These are phyloP conservation scores for Guyanaporus albipodus DNA, from an alignment of 768 basidiomycete genomes.

Conservation along the genomic window DNA sequence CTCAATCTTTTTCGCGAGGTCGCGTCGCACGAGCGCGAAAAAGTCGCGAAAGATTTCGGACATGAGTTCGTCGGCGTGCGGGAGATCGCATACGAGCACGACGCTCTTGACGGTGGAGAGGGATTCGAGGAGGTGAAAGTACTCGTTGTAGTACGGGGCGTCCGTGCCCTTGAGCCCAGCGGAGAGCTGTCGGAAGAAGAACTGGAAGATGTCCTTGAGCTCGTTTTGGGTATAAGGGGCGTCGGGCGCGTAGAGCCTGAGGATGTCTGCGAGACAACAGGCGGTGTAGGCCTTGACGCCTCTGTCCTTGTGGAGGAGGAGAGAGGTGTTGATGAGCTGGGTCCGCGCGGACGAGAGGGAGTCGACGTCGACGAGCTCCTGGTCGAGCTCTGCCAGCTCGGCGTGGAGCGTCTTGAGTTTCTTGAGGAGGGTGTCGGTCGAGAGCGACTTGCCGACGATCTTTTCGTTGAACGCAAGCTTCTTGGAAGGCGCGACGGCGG, in stretches of 20 bases:
- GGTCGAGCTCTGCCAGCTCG: constrained; percentile 80
- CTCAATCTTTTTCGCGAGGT: constrained; percentile 77
- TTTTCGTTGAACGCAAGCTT: constrained; percentile 80
- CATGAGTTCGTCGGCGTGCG: constrained; percentile 81
- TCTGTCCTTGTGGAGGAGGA: constrained; percentile 91
- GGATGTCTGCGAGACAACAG: constrained; percentile 91
- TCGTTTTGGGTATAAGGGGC: constrained; percentile 90
- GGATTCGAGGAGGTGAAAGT: constrained; percentile 91
- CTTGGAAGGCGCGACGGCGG: constrained; percentile 47
- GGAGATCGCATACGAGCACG: constrained; percentile 89
- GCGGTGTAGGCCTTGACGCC: constrained; percentile 95
- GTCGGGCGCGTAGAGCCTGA: constrained; percentile 92
- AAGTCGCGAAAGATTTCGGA: constrained; percentile 78
- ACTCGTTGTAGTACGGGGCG: constrained; percentile 84
- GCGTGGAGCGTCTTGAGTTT: constrained; percentile 76
- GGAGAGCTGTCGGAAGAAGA: constrained; percentile 86
- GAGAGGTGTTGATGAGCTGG: constrained; percentile 73
- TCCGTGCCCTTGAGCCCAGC: constrained; percentile 72
- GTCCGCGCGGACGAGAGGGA: constrained; percentile 69
- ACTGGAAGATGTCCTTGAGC: constrained; percentile 94
- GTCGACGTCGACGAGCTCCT: constrained; percentile 73
- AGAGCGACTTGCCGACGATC: constrained; percentile 69
- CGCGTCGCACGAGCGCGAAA: constrained; percentile 74
- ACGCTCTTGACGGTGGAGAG: constrained; percentile 93
- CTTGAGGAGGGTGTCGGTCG: constrained; percentile 81